Conservation (phyloP, 768 basidiomycete genomes). For the Lactarius vividus region DNA sequence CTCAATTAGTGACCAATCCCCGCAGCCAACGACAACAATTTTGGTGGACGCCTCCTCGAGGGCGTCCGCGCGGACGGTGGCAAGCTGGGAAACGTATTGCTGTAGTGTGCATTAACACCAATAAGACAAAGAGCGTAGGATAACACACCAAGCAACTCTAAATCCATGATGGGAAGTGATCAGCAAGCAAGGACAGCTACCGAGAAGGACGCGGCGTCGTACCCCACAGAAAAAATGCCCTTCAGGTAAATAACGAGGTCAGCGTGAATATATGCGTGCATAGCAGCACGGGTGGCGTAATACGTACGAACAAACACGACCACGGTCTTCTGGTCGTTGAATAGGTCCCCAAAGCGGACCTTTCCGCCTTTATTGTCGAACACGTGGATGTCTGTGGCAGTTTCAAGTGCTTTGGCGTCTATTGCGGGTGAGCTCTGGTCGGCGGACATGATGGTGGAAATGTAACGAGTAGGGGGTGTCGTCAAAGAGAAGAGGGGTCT, state of each 20-base stretch:
- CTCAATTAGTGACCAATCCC: conserved; percentile 25
- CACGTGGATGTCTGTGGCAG: conserved; percentile 10
- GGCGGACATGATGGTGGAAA: conserved; percentile 20
- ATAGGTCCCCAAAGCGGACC: conserved; percentile 23
- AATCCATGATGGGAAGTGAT: background rate
- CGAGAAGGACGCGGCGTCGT: background rate
- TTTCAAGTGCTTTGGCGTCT: conserved; percentile 11
- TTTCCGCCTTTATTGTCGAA: conserved; percentile 15
- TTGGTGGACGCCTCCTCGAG: conserved; percentile 16
- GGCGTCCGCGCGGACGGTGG: conserved; percentile 19
- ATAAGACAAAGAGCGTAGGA: background rate
- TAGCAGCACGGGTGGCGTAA: background rate
- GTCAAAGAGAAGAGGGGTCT: background rate
- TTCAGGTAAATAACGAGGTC: background rate
- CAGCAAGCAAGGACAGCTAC: background rate
- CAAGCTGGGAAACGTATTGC: conserved; percentile 26
- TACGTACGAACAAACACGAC: conserved; percentile 24
- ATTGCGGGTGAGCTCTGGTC: conserved; percentile 1
- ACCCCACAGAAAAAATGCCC: conserved; percentile 28
- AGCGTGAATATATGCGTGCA: background rate
- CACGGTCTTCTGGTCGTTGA: conserved; percentile 18
- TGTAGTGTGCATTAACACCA: background rate
- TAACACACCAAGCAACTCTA: conserved; percentile 22
- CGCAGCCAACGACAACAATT: conserved; percentile 23
- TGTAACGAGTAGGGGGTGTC: background rate